Conservation (phyloP, 2,329 filamentous ascomycete genomes). For the Epichloe sp. region DNA sequence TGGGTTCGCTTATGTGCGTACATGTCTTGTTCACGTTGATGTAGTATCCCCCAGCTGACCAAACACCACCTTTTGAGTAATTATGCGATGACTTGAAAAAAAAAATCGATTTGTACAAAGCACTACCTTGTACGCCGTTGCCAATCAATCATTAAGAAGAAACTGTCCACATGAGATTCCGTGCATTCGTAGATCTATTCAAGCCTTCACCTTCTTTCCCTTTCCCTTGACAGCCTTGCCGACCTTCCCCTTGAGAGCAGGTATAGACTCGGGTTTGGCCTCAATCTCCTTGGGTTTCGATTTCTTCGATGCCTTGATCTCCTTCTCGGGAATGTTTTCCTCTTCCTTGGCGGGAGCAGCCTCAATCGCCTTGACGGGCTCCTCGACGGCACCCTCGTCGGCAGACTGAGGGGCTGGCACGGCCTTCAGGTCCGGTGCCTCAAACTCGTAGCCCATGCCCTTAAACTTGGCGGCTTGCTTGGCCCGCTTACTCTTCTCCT, state of each 20-base stretch:
- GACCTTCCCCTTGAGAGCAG: conserved; percentile 11
- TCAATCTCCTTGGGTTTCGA: conserved; percentile 11
- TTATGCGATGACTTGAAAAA: background rate
- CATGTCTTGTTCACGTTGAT: conserved; percentile 20
- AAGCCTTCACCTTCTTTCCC: conserved; percentile 12
- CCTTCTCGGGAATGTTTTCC: conserved; percentile 12
- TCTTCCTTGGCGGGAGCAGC: conserved; percentile 18
- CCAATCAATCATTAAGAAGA: background rate
- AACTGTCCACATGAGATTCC: background rate
- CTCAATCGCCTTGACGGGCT: conserved; percentile 22
- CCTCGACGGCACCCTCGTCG: conserved; percentile 18
- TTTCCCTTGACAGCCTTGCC: conserved; percentile 19
- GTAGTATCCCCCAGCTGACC: background rate
- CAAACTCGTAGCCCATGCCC: conserved; percentile 72
- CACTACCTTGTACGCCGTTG: conserved; percentile 6
- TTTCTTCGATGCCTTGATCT: conserved; percentile 9
- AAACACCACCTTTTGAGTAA: background rate
- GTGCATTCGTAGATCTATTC: conserved; percentile 1
- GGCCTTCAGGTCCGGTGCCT: conserved; percentile 56
- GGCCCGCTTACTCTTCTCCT: conserved; percentile 57
- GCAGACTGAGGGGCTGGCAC: conserved; percentile 28
- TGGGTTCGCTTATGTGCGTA: conserved; percentile 52
- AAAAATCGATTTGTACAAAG: background rate
- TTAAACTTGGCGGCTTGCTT: conserved; percentile 63
- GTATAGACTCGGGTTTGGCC: conserved; percentile 8